Conservation (phyloP, 192 early-diverging fungal species). For the Coemansia pectinata region DNA sequence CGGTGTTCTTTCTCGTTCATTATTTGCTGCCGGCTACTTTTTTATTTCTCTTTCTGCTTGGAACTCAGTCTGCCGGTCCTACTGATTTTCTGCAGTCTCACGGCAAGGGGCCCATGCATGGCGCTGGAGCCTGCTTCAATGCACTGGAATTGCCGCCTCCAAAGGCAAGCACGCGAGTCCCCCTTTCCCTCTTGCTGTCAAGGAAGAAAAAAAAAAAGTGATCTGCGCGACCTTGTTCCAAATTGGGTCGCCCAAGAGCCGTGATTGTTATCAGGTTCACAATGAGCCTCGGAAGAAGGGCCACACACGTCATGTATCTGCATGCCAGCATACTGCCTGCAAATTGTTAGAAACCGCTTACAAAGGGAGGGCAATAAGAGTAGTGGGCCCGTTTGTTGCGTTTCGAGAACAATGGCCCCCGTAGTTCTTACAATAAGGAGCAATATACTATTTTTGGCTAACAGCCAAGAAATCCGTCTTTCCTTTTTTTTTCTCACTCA, state of each 20-base stretch:
- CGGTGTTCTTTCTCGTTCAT: background rate
- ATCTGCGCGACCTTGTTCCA: background rate
- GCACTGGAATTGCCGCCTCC: background rate
- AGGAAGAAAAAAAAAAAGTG: background rate
- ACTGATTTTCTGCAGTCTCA: conserved; percentile 3
- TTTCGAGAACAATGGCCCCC: background rate
- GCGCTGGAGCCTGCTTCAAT: background rate
- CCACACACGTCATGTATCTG: background rate
- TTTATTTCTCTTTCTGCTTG: background rate
- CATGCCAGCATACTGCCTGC: conserved; percentile 1
- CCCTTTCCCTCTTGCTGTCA: background rate
- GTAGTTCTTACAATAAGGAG: background rate
- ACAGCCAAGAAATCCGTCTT: background rate
- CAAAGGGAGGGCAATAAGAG: background rate
- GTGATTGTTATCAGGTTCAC: background rate
- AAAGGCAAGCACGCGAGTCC: background rate
- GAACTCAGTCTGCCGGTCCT: background rate
- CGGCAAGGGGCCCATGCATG: background rate
- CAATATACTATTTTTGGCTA: background rate
- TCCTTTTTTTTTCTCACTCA: background rate
- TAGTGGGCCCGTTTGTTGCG: background rate
- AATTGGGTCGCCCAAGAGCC: background rate
- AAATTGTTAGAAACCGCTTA: background rate
- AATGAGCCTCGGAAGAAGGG: background rate
- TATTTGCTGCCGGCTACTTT: background rate